Evolutionary conservation across 805 yeast species (phyloP).

Genomic region (Lachancea waltii): DNA sequence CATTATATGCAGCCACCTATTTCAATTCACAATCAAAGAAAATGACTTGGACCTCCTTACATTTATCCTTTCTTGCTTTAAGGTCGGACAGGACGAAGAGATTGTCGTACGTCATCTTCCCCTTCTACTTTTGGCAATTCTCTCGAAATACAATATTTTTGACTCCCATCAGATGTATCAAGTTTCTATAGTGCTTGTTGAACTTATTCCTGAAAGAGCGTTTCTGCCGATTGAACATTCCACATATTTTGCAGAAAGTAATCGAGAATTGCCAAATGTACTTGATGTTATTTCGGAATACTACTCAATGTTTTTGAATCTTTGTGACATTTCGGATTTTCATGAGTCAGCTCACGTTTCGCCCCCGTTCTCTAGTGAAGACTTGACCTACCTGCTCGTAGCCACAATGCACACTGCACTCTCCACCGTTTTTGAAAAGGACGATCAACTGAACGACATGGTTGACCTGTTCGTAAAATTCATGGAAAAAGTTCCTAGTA

Average conservation of each 20-base stretch:
- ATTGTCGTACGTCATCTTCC: conserved; percentile 76
- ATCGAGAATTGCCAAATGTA: conserved; percentile 16
- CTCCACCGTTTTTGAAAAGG: conserved; percentile 17
- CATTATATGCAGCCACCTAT: conserved; percentile 66
- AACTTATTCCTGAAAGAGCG: conserved; percentile 57
- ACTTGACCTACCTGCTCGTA: conserved; percentile 39
- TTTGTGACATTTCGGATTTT: conserved; percentile 8
- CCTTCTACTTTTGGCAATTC: conserved; percentile 46
- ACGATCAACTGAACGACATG: conserved; percentile 26
- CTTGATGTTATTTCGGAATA: conserved; percentile 30
- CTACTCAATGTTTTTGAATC: conserved; percentile 27
- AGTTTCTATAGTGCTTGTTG: conserved; percentile 40
- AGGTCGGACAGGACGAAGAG: conserved; percentile 74
- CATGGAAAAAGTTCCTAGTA: conserved; percentile 42
- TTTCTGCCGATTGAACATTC: conserved; percentile 48
- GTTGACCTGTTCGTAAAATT: conserved; percentile 34
- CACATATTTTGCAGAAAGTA: conserved; percentile 12
- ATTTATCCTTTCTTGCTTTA: conserved; percentile 58
- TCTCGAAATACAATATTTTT: conserved; percentile 27
- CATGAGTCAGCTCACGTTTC: conserved; percentile 17
- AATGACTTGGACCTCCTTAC: conserved; percentile 42
- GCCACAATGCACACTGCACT: conserved; percentile 27
- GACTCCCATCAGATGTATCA: conserved; percentile 32
- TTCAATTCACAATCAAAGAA: conserved; percentile 29
- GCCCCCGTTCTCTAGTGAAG: conserved; percentile 39